Evolutionary conservation across 2,329 filamentous ascomycete species (phyloP), one percentile per base, ranked within the genome.

Genomic region (Diaporthe citriasiana): DNA sequence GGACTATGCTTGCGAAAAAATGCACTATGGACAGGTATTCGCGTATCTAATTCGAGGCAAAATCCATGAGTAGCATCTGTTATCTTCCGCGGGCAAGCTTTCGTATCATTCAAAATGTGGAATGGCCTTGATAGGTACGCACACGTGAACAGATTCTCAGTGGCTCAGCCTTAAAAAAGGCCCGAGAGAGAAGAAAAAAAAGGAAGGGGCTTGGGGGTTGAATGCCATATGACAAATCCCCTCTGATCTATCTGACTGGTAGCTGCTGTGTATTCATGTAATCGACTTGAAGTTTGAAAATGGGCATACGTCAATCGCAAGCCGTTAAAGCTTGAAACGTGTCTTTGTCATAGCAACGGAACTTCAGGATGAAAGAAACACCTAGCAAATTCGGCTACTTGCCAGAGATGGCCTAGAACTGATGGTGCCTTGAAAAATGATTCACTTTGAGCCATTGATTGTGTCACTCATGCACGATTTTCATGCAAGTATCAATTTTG

Each of bases 21-120:
- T 4, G 5, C 12, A 47, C 8, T 57, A n/a, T 13, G 9, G 12
- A 7, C 19, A 12, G 0, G 6, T 5, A 25, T 12, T 17, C 0
- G 19, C 7, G 10, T 13, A 33, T 15, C 17, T 22, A 7, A 19
- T 15, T 13, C 13, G 9, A 25, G 17, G 15, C 33, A 15, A 19
- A 55, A 3, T 55, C 13, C 19, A 9, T 17, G 35, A 27, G 15
- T 2, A 57, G n/a, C 33, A n/a, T 57, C 10, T 7, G 3, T 38
- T n/a, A 6, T 3, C 33, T 7, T 55, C 19, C 27, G 17, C 4
- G 17, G 27, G 8, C 55, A 38, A 1, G 7, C 4, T 25, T 35
- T 38, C 25, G 6, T 22, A n/a, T 30, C 5, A 30, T 25, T 1
- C 1, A n/a, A 9, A 55, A 9, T 33, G 2, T 33, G 8, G 27